These are phyloP conservation scores for Solanum hybrid DNA, from an alignment of 305 asterid genomes.

Conservation along the genomic window DNA sequence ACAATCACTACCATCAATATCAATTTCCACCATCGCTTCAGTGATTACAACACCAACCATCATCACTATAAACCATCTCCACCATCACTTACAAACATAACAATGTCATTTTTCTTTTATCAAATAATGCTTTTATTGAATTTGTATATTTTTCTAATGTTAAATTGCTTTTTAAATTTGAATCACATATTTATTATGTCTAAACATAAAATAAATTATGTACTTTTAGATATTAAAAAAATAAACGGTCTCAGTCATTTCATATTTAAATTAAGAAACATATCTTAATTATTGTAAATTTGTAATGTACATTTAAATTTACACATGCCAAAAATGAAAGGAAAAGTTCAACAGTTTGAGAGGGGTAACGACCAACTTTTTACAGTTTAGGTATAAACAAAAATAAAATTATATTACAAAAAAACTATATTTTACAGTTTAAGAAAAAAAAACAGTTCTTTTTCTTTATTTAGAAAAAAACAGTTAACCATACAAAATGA, in stretches of 20 bases:
- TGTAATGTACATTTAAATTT: not conserved
- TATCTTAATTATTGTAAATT: not conserved
- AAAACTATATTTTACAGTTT: not conserved
- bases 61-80: not conserved
- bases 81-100: not conserved
- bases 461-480: not conserved
- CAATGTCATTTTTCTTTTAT: too few relatives aligned
- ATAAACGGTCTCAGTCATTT: not conserved
- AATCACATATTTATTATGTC: not conserved
- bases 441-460: not conserved
- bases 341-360: not conserved
- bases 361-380: not conserved
- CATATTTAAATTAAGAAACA: too few relatives aligned
- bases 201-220: not conserved
- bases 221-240: not conserved
- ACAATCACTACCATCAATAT: not conserved
- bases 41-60: not conserved
- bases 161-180: not conserved
- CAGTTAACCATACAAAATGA: not conserved
- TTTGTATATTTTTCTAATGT: too few relatives aligned
- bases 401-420: not conserved
- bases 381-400: not conserved
- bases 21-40: not conserved
- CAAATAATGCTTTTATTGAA: not conserved
- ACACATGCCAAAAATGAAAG: not conserved